Conservation (phyloP, 352 stramenopile genomes). For the Peronospora destructor region DNA sequence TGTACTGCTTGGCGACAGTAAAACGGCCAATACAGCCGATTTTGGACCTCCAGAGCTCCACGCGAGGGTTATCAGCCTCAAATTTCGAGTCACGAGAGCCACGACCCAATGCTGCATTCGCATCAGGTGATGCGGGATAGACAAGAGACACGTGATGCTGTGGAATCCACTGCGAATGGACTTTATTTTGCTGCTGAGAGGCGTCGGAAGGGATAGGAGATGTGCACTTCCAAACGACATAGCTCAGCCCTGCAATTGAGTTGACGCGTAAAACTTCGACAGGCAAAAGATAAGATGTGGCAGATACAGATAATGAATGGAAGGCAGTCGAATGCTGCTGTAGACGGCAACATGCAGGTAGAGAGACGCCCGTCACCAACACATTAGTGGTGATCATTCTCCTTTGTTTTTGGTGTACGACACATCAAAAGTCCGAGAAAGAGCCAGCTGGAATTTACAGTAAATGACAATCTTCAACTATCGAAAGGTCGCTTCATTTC, state of each 20-base stretch:
- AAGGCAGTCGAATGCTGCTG: not conserved
- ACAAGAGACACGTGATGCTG: slow-evolving; percentile 8
- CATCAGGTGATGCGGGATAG: slow-evolving; percentile 5
- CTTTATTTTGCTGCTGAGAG: slow-evolving; percentile 1
- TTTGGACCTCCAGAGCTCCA: slow-evolving; percentile 21
- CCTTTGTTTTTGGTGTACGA: not conserved
- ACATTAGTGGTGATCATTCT: not conserved
- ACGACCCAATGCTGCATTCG: slow-evolving; percentile 12
- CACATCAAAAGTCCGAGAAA: not conserved
- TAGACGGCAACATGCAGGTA: slow-evolving; percentile 19
- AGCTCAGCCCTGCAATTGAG: slow-evolving; percentile 13
- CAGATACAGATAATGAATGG: not conserved
- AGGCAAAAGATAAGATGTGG: slow-evolving; percentile 10
- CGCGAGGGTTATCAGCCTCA: slow-evolving; percentile 18
- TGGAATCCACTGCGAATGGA: slow-evolving; percentile 27
- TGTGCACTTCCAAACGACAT: slow-evolving; percentile 22
- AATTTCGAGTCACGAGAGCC: slow-evolving; percentile 11
- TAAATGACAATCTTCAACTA: too few species aligned
- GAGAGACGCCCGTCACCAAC: slow-evolving; percentile 17
- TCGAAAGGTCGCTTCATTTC: too few species aligned
- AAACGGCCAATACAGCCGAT: slow-evolving; percentile 28
- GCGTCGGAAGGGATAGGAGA: slow-evolving; percentile 2
- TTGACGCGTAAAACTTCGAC: slow-evolving; percentile 18
- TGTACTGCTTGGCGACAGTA: slow-evolving; percentile 20
- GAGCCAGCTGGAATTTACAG: too few species aligned